phyloP scores from a whole-genome alignment of 106 monocot genomes.

The Dendrobium catenatum region DNA sequence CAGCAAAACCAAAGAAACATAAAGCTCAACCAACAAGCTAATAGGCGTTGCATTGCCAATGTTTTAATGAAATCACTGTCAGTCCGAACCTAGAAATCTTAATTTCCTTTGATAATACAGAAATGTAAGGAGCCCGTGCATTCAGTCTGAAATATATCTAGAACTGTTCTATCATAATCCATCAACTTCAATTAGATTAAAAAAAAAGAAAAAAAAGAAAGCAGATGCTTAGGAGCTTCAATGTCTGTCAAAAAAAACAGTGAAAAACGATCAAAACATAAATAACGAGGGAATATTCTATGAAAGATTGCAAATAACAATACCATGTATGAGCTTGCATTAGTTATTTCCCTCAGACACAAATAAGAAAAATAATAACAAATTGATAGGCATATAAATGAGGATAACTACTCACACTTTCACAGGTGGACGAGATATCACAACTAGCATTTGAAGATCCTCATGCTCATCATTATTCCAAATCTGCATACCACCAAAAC shows the following conservation, averaged over 20 bases:
- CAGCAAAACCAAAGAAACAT: too few species aligned
- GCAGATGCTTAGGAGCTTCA: not conserved
- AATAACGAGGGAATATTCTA: not conserved
- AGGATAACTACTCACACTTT: constrained; percentile 61
- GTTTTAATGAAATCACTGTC: too few species aligned
- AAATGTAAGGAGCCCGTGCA: too few species aligned
- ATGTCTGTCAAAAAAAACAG: not conserved
- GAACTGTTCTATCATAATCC: not conserved
- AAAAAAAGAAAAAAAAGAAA: not conserved
- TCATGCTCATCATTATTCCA: constrained; percentile 69
- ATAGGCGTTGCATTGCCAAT: too few species aligned
- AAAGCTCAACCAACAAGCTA: too few species aligned
- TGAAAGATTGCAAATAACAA: not conserved
- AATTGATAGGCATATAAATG: not conserved
- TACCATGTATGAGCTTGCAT: not conserved
- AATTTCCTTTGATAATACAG: too few species aligned
- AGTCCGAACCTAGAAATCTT: too few species aligned
- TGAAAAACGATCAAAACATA: not conserved
- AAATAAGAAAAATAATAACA: not conserved
- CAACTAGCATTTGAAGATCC: constrained; percentile 78
- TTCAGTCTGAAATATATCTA: too few species aligned
- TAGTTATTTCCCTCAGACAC: not conserved
- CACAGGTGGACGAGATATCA: constrained; percentile 83
- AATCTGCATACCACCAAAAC: constrained; percentile 34
- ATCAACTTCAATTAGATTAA: not conserved